Evolutionary conservation across 345 rosid genomes (phyloP), one percentile per base, ranked within the genome.

Genomic region (Brassica rapa): DNA sequence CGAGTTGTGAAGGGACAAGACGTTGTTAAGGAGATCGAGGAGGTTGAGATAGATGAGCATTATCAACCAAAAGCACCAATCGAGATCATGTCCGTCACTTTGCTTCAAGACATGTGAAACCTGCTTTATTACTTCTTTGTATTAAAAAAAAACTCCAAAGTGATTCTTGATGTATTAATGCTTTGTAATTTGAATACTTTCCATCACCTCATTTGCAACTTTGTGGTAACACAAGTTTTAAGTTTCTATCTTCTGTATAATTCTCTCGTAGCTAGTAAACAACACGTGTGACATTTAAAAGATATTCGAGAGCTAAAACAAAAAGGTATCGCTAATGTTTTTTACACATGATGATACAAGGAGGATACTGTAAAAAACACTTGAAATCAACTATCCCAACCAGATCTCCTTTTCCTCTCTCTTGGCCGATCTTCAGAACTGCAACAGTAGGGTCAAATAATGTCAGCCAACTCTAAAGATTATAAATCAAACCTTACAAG

Each of bases 331-430:
- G 16, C 53, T 43, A 55, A 62, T 10, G 25, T 4, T 24, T 71
- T 2, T 11, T 1, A 8, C 10, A 37, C 43, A 37, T 79, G 59
- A n/a, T n/a, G n/a, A 66, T 72, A 72, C 77, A 73, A 73, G 65
- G 62, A 73, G 65, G 62, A 61, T 19, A 25, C 27, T 55, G 25
- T 23, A 29, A 16, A 53, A 68, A 16, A 19, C 69, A 49, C 43
- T 59, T 37, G 46, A 5, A 51, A 6, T 74, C 64, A 80, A 32
- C 84, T 85, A 82, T 94, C 98, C 98, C 98, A 92, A 49, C 97
- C 98, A 79, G 96, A 89, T 24, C 86, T 89, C 78, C 98, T 89
- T 59, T 95, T 90, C 84, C 97, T 86, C 82, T 91, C 97, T 80
- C 94, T 85, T 12, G 86, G 86, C 49, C 85, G 87, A 15, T 86